These are phyloP conservation scores for Schizochytrium sp. DNA, from an alignment of 108 stramenopile genomes.

Conservation along the genomic window DNA sequence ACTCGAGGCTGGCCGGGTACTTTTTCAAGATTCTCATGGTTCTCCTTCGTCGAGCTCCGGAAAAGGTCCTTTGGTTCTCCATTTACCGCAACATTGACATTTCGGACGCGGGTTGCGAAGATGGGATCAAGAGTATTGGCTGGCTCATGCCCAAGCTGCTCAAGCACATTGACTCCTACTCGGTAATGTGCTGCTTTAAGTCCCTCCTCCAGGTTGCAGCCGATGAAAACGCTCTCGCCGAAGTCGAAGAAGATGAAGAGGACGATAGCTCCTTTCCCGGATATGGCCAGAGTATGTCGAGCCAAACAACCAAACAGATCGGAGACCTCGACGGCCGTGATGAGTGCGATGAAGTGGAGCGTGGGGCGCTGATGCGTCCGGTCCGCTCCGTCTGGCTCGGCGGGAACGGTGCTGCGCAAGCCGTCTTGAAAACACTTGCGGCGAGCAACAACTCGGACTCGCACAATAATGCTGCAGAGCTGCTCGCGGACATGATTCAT, in stretches of 20 bases:
- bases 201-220: neutral
- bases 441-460: conserved; percentile 11
- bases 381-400: neutral
- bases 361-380: neutral
- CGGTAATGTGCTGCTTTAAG: conserved; percentile 15
- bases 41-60: neutral
- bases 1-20: neutral
- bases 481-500: conserved; percentile 13
- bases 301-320: neutral
- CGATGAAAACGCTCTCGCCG: neutral
- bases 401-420: neutral
- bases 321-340: neutral
- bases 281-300: neutral
- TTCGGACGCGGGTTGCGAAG: neutral
- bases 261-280: neutral
- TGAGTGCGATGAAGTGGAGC: neutral
- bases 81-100: conserved; percentile 16
- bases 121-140: neutral
- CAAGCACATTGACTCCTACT: conserved; percentile 12
- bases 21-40: conserved; percentile 3
- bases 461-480: conserved; percentile 5
- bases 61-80: conserved; percentile 2
- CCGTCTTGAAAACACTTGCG: neutral
- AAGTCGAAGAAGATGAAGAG: neutral
- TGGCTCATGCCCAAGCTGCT: conserved; percentile 11